A percentile compares a stretch with the other conserved stretches of the same genome.
Conservation (phyloP, 129 eudicot species). For the Artemisia argyi region DNA sequence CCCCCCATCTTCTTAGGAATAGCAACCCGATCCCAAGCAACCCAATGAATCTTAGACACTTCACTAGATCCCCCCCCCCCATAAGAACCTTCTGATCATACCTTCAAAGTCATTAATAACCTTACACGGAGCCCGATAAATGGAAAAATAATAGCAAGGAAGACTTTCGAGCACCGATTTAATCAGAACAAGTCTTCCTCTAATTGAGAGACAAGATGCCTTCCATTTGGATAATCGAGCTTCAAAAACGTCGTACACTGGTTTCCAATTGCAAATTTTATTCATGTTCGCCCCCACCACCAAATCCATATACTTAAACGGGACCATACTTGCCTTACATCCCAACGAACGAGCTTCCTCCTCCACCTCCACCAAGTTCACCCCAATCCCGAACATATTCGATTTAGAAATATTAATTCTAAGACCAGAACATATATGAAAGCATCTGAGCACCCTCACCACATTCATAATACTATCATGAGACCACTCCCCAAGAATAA, state of each 20-base stretch:
- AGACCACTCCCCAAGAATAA: no score
- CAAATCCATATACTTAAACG: background rate
- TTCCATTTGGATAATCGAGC: background rate
- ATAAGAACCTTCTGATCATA: background rate
- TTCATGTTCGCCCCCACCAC: background rate
- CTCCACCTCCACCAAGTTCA: no score
- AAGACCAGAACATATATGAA: no score
- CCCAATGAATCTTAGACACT: background rate
- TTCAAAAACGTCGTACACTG: background rate
- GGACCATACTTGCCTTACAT: background rate
- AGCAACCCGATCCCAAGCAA: background rate
- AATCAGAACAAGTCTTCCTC: background rate
- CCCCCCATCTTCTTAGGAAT: background rate
- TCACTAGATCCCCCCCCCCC: background rate
- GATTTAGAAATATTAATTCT: no score
- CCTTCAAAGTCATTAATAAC: background rate
- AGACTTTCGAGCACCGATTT: background rate
- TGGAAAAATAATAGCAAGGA: background rate
- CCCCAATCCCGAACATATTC: no score
- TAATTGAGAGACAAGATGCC: background rate
- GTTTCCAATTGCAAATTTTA: background rate
- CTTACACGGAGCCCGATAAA: background rate
- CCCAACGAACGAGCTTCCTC: background rate
- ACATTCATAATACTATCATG: no score
- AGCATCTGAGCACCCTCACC: no score